Conservation (phyloP, 192 early-diverging fungal genomes). For the Backusella circina region DNA sequence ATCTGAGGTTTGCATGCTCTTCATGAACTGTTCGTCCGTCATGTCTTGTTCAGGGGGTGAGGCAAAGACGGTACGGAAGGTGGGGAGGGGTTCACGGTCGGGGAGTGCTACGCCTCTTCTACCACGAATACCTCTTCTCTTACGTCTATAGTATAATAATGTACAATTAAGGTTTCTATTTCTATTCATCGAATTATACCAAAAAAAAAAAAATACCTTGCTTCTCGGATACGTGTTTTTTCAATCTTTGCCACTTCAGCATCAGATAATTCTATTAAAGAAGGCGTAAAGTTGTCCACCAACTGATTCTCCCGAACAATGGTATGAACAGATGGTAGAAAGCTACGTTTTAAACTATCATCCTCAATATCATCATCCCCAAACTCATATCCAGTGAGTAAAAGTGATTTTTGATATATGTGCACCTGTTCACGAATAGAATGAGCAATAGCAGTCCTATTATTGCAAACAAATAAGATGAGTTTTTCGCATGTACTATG, state of each 20-base stretch:
- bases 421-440: conserved; percentile 91
- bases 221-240: conserved; percentile 77
- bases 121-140: conserved; percentile 83
- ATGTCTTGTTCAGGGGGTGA: conserved; percentile 38
- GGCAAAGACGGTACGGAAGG: conserved; percentile 49
- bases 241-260: conserved; percentile 79
- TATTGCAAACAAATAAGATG: neutral
- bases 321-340: conserved; percentile 60
- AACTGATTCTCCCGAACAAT: conserved; percentile 48
- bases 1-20: neutral
- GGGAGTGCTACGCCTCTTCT: conserved; percentile 58
- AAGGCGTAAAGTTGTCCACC: conserved; percentile 57
- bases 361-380: conserved; percentile 70
- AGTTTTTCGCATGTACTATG: neutral
- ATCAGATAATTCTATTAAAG: conserved; percentile 60
- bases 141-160: conserved; percentile 52
- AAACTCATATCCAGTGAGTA: conserved; percentile 78
- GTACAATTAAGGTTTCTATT: neutral
- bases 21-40: conserved; percentile 38
- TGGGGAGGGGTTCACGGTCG: conserved; percentile 67
- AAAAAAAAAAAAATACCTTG: too few relatives aligned
- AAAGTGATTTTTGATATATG: conserved; percentile 75
- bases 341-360: conserved; percentile 64
- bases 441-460: conserved; percentile 86
- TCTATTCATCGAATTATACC: too few relatives aligned